Percentiles rank a stretch among this genome's conserved stretches.
These are phyloP conservation scores for Dendrobium officinale DNA, from an alignment of 106 monocot genomes.

Conservation along the genomic window DNA sequence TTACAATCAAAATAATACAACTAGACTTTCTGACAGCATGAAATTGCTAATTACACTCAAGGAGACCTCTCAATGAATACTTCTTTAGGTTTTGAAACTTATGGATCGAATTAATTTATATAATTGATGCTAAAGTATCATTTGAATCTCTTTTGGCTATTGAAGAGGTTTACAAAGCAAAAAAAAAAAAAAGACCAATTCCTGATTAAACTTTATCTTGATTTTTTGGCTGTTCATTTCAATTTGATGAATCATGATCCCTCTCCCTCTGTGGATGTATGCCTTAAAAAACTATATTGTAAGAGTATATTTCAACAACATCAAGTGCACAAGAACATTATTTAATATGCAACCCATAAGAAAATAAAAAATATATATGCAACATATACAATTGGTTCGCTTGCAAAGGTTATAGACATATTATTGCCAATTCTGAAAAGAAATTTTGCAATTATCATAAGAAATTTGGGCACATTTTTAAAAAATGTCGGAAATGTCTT, in stretches of 20 bases:
- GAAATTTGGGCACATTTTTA: slow-evolving; percentile 1
- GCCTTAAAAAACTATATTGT: not conserved
- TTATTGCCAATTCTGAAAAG: not conserved
- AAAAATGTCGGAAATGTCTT: not conserved
- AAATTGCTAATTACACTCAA: no score
- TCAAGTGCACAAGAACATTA: not conserved
- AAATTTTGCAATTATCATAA: slow-evolving; percentile 11
- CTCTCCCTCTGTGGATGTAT: not conserved
- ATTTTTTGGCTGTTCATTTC: not conserved
- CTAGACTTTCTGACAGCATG: no score
- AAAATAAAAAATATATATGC: not conserved
- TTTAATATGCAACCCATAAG: not conserved
- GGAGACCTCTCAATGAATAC: no score
- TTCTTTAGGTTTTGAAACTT: not conserved
- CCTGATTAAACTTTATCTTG: no score
- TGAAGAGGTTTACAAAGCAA: not conserved
- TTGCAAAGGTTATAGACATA: slow-evolving; percentile 13
- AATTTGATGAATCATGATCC: not conserved
- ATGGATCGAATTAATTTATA: not conserved
- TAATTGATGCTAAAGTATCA: not conserved
- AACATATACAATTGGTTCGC: not conserved
- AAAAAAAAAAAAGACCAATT: not conserved
- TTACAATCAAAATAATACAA: not conserved
- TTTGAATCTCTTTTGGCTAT: not conserved
- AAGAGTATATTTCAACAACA: not conserved